Percentiles rank a stretch among this genome's conserved stretches.
phyloP scores from a whole-genome alignment of 2,329 filamentous ascomycete genomes.

The Stylonectria norvegica region DNA sequence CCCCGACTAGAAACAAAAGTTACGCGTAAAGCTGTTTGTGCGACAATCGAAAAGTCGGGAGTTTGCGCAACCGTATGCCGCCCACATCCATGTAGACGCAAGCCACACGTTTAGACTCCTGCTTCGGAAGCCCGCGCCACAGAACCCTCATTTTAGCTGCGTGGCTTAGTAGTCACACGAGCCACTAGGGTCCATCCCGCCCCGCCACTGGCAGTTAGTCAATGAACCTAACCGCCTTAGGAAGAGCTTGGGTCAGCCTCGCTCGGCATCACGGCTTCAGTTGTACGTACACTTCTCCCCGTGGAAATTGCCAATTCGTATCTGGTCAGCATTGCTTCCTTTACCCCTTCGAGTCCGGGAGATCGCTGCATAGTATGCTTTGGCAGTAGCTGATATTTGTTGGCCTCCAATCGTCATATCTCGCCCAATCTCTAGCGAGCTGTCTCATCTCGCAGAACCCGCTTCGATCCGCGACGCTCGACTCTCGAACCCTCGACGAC shows the following conservation, averaged over 20 bases:
- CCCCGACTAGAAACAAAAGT: no score
- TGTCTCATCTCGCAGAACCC: no score
- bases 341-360: conserved; percentile 10
- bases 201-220: conserved; percentile 13
- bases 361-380: conserved; percentile 19
- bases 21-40: conserved; percentile 15
- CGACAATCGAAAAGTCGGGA: conserved; percentile 8
- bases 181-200: conserved; percentile 25
- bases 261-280: conserved; percentile 29
- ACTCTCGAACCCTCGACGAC: background rate
- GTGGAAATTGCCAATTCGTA: conserved; percentile 21
- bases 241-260: conserved; percentile 25
- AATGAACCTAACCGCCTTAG: conserved; percentile 14
- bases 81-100: no score
- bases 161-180: no score
- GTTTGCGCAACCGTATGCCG: conserved; percentile 9
- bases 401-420: background rate
- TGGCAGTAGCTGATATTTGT: background rate
- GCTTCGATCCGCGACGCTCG: no score
- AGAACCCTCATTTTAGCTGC: background rate
- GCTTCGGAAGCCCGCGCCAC: background rate
- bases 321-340: conserved; percentile 16
- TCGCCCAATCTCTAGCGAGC: no score
- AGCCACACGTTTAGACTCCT: no score
- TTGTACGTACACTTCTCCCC: conserved; percentile 27